Evolutionary conservation across 352 stramenopile genomes (phyloP), one percentile per base, ranked within the genome.

Genomic region (Phytophthora tentaculata): DNA sequence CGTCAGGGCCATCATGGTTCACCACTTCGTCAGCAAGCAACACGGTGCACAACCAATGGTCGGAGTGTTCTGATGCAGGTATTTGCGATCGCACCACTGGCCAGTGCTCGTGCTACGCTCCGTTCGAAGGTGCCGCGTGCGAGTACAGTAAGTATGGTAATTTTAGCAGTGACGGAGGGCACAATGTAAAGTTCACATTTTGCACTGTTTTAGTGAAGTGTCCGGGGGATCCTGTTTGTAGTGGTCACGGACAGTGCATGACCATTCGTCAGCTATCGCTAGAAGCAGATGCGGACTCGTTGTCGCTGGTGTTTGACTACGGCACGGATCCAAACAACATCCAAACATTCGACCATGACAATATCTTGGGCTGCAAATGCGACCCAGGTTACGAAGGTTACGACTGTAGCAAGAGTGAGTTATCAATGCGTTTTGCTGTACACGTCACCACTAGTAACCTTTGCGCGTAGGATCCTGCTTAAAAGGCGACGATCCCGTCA

Each of bases 381-480:
- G 90, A 98, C 56, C 72, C 82, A 45, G 92, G 92, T 13, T 98
- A 90, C 65, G 82, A 86, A 65, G 94, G 94, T n/a, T 87, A 97
- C 54, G 90, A 97, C 68, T 98, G 96, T 79, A 90, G 56, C 35
- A 74, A 79, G 17, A 64, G 86, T 92, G 76, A 26, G 81, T 74
- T 45, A 1, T 23, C 12, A 2, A 0, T 56, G 7, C 22, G 58
- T 32, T 32, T 32, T 32, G 28, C 5, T 32, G n/a, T n/a, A n/a
- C n/a, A n/a, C n/a, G n/a, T n/a, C n/a, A n/a, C n/a, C n/a, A n/a
- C n/a, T n/a, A n/a, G n/a, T n/a, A n/a, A n/a, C n/a, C n/a, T n/a
- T n/a, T n/a, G n/a, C 12, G n/a, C 19, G 16, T 74, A 88, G 80
- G 88, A 45, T 92, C 87, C 24, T 98, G 95, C 61, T 79, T 86